Evolutionary conservation across 306 rosid genomes (phyloP), one percentile per base, ranked within the genome.

Genomic region (Quercus rubra): DNA sequence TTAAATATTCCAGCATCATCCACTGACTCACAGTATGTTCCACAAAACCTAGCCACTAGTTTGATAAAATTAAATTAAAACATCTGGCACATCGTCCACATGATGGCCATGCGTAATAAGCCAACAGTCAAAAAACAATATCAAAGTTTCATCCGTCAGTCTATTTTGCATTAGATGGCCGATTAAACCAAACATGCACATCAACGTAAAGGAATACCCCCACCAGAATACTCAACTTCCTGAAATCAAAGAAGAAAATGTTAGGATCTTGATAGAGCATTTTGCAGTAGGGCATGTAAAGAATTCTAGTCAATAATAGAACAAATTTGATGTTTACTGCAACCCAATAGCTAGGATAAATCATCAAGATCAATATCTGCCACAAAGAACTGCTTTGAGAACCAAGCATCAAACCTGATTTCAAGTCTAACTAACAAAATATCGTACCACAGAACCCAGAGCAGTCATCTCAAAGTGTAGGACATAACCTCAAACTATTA

Each of bases 141-240:
- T 18, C 49, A 80, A 11, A 66, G 41, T 55, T 71, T 30, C 43
- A n/a, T 20, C 46, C 75, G 33, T 56, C 79, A 73, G 23, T 27
- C 56, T 25, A 21, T 58, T 67, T 56, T n/a, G 69, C 9, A 20
- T 21, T 66, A 7, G 23, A 59, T 27, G 46, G 63, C 62, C 18
- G 15, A 21, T 54, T 43, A 0, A 28, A 33, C 51, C 76, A 38
- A 58, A 57, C 51, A 14, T 33, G 20, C 55, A 33, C 19, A 75
- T 81, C 86, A 88, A 67, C 23, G 78, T 3, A 83, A 79, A 63
- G 75, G 83, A 55, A 86, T 52, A 58, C 89, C 91, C 46, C 91
- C 88, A 15, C 89, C 88, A 1, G 91, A 86, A 79, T 76, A 86
- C 80, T 88, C 91, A 18, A 88, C 86, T 79, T 88, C 91, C 89